Conservation (phyloP, 306 rosid genomes). For the Ziziphus jujuba region DNA sequence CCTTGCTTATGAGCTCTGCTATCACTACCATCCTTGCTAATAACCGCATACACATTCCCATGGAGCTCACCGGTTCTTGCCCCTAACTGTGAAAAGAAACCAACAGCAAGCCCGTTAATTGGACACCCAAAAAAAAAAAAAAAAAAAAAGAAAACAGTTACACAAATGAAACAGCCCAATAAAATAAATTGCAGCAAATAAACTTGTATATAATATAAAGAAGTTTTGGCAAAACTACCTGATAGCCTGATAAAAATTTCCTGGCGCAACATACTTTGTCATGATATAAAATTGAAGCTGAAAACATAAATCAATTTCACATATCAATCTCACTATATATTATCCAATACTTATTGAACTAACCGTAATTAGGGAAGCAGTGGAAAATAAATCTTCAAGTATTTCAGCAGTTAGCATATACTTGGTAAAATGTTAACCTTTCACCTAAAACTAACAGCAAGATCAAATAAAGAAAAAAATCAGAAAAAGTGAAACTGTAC, state of each 20-base stretch:
- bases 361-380: no score
- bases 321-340: not conserved
- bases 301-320: not conserved
- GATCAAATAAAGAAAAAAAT: no score
- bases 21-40: constrained; percentile 24
- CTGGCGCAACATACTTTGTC: constrained; percentile 13
- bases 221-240: constrained; percentile 16
- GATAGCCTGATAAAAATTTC: constrained; percentile 22
- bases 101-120: not conserved
- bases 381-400: no score
- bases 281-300: constrained; percentile 22
- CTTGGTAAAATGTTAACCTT: no score
- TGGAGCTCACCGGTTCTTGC: constrained; percentile 40
- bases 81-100: constrained; percentile 38
- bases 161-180: not conserved
- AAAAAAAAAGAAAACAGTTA: not conserved
- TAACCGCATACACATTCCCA: constrained; percentile 22
- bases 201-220: not conserved
- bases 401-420: no score
- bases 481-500: constrained; percentile 16
- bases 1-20: constrained; percentile 47
- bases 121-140: not conserved
- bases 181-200: not conserved
- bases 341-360: no score
- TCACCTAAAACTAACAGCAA: no score